Percentiles rank a stretch among this genome's conserved stretches.
These are phyloP conservation scores for Schwanniomyces yamadae DNA, from an alignment of 805 yeast genomes.

Conservation along the genomic window DNA sequence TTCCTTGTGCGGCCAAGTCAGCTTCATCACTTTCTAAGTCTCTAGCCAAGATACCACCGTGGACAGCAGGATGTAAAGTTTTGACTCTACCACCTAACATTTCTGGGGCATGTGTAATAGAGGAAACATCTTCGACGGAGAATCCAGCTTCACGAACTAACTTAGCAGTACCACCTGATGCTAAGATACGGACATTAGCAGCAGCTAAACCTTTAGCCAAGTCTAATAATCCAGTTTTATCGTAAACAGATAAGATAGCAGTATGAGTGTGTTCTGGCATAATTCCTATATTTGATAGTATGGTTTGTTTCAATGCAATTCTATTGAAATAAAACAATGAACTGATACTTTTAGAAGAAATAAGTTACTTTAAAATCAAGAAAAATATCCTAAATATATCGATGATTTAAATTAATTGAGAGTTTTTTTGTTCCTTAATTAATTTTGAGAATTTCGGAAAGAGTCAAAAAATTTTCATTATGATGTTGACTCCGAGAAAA, in stretches of 20 bases:
- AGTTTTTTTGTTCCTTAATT: slow-evolving; percentile 2
- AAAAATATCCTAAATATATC: too few species aligned
- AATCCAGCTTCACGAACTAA: slow-evolving; percentile 96
- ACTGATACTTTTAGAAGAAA: background rate
- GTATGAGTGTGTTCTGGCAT: slow-evolving; percentile 59
- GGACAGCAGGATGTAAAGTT: slow-evolving; percentile 98
- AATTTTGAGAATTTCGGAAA: slow-evolving; percentile 4
- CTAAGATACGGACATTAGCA: slow-evolving; percentile 86
- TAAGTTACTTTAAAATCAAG: too few species aligned
- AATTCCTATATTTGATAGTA: slow-evolving; percentile 5
- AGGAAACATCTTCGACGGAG: slow-evolving; percentile 93
- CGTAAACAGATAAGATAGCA: slow-evolving; percentile 95
- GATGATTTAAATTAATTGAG: slow-evolving; percentile 3
- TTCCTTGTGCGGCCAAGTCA: slow-evolving; percentile 84
- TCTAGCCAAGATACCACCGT: slow-evolving; percentile 96
- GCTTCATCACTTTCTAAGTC: slow-evolving; percentile 86
- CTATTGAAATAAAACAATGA: slow-evolving; percentile 1
- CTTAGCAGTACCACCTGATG: slow-evolving; percentile 96
- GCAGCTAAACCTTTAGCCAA: slow-evolving; percentile 91
- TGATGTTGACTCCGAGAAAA: slow-evolving; percentile 6
- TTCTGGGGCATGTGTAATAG: slow-evolving; percentile 98
- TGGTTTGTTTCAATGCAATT: background rate
- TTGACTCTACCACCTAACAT: slow-evolving; percentile 98
- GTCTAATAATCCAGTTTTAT: slow-evolving; percentile 94
- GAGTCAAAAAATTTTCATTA: slow-evolving; percentile 6